Evolutionary conservation across 2,329 filamentous ascomycete species (phyloP).

Genomic region (Dothidotthia symphoricarpi): DNA sequence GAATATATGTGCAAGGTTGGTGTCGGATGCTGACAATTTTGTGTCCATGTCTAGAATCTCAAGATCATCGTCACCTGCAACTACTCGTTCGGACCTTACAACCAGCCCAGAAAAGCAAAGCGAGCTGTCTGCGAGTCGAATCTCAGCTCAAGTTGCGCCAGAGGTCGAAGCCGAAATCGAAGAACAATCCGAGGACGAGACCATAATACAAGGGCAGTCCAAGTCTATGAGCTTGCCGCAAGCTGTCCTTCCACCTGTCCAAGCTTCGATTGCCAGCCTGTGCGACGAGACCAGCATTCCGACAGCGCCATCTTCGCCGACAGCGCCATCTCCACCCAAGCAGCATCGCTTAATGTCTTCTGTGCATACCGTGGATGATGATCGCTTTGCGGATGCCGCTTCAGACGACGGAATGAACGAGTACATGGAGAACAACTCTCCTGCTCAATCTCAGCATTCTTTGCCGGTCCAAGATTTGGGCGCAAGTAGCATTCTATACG

Average conservation of each 20-base stretch:
- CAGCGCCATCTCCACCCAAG: slow-evolving; percentile 6
- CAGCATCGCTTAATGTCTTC: slow-evolving; percentile 22
- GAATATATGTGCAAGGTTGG: slow-evolving; percentile 62
- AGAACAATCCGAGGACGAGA: background rate
- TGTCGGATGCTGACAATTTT: slow-evolving; percentile 67
- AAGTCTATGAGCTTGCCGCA: slow-evolving; percentile 1
- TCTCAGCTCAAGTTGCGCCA: slow-evolving; percentile 3
- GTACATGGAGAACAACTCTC: slow-evolving; percentile 8
- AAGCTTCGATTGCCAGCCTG: slow-evolving; percentile 3
- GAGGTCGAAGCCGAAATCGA: background rate
- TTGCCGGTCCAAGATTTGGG: slow-evolving; percentile 16
- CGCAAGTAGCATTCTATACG: slow-evolving; percentile 35
- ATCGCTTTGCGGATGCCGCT: slow-evolving; percentile 44
- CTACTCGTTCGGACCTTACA: slow-evolving; percentile 46
- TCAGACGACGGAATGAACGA: slow-evolving; percentile 35
- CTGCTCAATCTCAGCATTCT: slow-evolving; percentile 10
- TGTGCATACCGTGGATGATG: slow-evolving; percentile 38
- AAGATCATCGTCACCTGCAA: slow-evolving; percentile 58
- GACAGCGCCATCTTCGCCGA: slow-evolving; percentile 4
- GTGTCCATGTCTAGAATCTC: slow-evolving; percentile 59
- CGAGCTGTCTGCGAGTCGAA: slow-evolving; percentile 18
- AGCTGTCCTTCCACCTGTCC: slow-evolving; percentile 1
- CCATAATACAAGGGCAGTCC: background rate
- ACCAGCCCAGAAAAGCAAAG: slow-evolving; percentile 18
- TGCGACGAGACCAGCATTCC: slow-evolving; percentile 1